These are phyloP conservation scores for Ceratocystis smalleyi DNA, from an alignment of 2,329 filamentous ascomycete genomes.

Conservation along the genomic window DNA sequence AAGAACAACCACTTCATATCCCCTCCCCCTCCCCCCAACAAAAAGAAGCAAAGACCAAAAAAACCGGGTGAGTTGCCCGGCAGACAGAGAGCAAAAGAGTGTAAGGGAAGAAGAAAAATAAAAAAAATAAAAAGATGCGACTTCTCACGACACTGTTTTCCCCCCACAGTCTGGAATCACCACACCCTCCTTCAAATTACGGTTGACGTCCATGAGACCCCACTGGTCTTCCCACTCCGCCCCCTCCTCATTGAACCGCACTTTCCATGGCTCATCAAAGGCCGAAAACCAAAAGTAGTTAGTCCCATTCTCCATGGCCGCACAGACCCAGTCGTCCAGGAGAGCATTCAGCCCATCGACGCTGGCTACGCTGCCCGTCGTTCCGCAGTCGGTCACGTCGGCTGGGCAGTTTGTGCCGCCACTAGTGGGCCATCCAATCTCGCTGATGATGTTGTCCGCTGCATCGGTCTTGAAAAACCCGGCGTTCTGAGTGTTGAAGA, in stretches of 20 bases:
- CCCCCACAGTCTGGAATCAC: constrained; percentile 78
- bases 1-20: too few species aligned
- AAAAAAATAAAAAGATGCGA: too few species aligned
- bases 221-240: constrained; percentile 90
- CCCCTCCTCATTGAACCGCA: constrained; percentile 48
- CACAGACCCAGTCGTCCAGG: constrained; percentile 72
- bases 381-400: constrained; percentile 35
- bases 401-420: constrained; percentile 59
- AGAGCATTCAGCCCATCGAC: constrained; percentile 72
- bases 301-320: constrained; percentile 62
- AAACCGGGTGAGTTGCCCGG: too few species aligned
- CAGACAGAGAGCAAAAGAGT: too few species aligned
- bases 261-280: constrained; percentile 95
- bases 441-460: constrained; percentile 63
- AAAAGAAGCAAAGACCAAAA: too few species aligned
- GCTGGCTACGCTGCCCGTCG: constrained; percentile 57
- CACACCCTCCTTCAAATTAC: constrained; percentile 69
- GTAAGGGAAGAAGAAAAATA: too few species aligned
- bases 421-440: constrained; percentile 78
- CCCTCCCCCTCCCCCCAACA: too few species aligned
- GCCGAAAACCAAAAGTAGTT: constrained; percentile 97
- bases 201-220: constrained; percentile 75
- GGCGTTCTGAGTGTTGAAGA: constrained; percentile 61
- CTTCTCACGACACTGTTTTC: constrained; percentile 38
- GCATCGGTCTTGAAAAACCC: constrained; percentile 46